Evolutionary conservation across 2,329 filamentous ascomycete species (phyloP).

Genomic region (Claviceps africana): DNA sequence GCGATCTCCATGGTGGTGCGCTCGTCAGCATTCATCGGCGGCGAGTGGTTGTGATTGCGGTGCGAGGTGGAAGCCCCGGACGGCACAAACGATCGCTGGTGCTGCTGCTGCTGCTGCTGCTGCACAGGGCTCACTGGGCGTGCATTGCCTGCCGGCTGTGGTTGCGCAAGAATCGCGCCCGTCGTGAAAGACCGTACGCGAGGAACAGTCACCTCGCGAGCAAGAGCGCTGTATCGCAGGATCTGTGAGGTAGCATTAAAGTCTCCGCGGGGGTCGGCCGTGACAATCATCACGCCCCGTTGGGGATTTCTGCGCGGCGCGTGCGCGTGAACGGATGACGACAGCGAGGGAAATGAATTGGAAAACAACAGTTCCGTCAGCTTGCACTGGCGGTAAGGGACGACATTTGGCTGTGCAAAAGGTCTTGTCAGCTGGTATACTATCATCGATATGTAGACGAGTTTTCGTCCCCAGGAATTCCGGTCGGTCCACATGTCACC

Average conservation of each 20-base stretch:
- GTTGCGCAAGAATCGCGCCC: constrained; percentile 40
- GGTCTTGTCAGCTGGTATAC: neutral
- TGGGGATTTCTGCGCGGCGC: constrained; percentile 52
- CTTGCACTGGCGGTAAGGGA: constrained; percentile 73
- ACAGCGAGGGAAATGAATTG: constrained; percentile 64
- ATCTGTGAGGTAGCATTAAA: constrained; percentile 97
- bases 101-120: constrained; percentile 16
- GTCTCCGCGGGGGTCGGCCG: constrained; percentile 81
- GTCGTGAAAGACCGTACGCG: constrained; percentile 71
- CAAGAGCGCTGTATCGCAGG: constrained; percentile 81
- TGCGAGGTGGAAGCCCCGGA: constrained; percentile 19
- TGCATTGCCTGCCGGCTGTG: constrained; percentile 12
- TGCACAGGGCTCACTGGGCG: constrained; percentile 17
- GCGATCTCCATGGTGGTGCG: constrained; percentile 70
- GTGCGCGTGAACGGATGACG: constrained; percentile 24
- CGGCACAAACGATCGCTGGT: constrained; percentile 26
- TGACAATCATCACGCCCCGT: constrained; percentile 90
- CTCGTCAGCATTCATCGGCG: constrained; percentile 30
- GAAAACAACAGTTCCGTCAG: constrained; percentile 74
- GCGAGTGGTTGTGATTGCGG: constrained; percentile 23
- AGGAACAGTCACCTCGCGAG: constrained; percentile 82
- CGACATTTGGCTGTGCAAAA: constrained; percentile 47
- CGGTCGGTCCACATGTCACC: no score
- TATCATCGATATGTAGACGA: neutral
- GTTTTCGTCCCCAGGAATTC: neutral